Percentiles rank a stretch among this genome's conserved stretches.
phyloP scores from a whole-genome alignment of 2,329 filamentous ascomycete species.

The Daldinia sp. region DNA sequence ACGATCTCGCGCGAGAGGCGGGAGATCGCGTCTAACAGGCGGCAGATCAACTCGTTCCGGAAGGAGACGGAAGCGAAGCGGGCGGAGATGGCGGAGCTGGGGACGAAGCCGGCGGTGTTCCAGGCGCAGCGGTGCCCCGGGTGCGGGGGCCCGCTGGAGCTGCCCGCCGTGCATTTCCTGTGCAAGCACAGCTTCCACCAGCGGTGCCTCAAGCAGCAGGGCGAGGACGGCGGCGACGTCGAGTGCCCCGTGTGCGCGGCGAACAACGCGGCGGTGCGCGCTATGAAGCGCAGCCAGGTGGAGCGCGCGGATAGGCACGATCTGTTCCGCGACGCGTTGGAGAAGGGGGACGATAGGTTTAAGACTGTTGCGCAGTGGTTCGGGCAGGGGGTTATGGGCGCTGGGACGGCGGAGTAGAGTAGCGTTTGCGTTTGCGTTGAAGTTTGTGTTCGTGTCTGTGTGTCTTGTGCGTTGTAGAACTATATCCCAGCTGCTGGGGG shows the following conservation, averaged over 20 bases:
- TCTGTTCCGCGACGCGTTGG: constrained; percentile 84
- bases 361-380: constrained; percentile 96
- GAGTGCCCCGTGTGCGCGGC: constrained; percentile 90
- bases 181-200: constrained; percentile 98
- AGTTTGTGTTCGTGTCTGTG: constrained; percentile 4
- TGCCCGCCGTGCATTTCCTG: constrained; percentile 94
- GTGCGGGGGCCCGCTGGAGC: constrained; percentile 81
- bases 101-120: constrained; percentile 86
- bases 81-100: constrained; percentile 80
- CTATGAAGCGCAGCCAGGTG: constrained; percentile 86
- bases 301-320: constrained; percentile 91
- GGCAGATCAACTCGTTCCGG: constrained; percentile 85
- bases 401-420: constrained; percentile 38
- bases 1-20: constrained; percentile 90
- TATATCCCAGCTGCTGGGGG: background rate
- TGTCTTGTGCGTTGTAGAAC: constrained; percentile 18
- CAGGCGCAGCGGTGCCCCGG: constrained; percentile 88
- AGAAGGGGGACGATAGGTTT: constrained; percentile 82
- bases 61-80: constrained; percentile 84
- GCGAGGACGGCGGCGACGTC: constrained; percentile 66
- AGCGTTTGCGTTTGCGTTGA: background rate
- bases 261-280: constrained; percentile 88
- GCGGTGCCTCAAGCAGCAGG: constrained; percentile 76
- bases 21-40: constrained; percentile 84
- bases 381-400: constrained; percentile 86